Percentiles rank a stretch among this genome's conserved stretches.
Evolutionary conservation across 495 filamentous ascomycete genomes (phyloP).

Genomic region (Daldinia bambusicola): DNA sequence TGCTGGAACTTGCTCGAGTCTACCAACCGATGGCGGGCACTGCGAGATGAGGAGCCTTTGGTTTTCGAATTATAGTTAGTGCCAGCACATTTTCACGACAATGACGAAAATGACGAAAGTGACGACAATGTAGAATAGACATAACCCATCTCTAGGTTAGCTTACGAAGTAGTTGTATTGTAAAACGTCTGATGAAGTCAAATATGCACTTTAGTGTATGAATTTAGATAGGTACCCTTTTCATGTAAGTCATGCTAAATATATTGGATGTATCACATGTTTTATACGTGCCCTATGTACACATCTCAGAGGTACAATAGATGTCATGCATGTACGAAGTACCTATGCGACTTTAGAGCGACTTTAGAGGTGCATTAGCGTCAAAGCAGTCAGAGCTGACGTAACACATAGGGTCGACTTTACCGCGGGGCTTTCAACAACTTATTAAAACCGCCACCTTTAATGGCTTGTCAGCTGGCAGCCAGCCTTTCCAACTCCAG

Average conservation of each 20-base stretch:
- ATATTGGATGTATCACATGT: too few species aligned
- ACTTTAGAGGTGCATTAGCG: not conserved
- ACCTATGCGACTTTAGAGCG: too few species aligned
- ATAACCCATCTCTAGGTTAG: not conserved
- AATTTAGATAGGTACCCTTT: too few species aligned
- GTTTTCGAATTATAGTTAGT: conserved; percentile 27
- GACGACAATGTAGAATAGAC: not conserved
- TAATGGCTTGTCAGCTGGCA: conserved; percentile 38
- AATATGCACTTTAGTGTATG: not conserved
- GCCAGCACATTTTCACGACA: not conserved
- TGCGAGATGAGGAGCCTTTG: conserved; percentile 49
- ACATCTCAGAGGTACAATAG: too few species aligned
- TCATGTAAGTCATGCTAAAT: not conserved
- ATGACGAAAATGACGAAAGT: not conserved
- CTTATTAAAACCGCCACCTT: conserved; percentile 6
- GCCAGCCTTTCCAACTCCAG: conserved; percentile 38
- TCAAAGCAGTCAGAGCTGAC: conserved; percentile 6
- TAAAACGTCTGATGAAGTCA: not conserved
- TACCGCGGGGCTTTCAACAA: not conserved
- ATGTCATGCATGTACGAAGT: not conserved
- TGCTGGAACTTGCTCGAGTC: conserved; percentile 52
- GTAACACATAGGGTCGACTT: conserved; percentile 11
- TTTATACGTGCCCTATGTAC: not conserved
- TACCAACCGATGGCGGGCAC: conserved; percentile 57
- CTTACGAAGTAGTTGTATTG: too few species aligned